Evolutionary conservation across 2,329 filamentous ascomycete genomes (phyloP).

Genomic region (Gaeumannomyces tritici): DNA sequence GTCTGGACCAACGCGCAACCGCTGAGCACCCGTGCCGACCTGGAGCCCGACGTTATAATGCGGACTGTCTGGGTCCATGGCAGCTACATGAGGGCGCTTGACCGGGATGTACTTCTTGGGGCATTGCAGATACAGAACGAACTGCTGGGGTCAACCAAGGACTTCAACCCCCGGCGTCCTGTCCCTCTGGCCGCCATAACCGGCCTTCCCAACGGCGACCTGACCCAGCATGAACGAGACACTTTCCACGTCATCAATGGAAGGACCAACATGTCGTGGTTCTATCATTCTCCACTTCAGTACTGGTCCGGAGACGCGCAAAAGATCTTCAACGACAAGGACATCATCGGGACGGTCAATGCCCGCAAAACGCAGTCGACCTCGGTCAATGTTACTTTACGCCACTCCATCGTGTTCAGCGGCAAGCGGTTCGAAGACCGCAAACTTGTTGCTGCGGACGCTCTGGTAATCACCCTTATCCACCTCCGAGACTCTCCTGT

Average conservation of each 20-base stretch:
- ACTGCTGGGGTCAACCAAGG: conserved; percentile 50
- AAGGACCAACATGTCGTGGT: conserved; percentile 56
- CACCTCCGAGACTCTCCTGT: conserved; percentile 57
- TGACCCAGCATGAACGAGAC: conserved; percentile 39
- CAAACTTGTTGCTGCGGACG: conserved; percentile 61
- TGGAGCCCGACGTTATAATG: conserved; percentile 64
- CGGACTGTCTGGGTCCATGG: conserved; percentile 76
- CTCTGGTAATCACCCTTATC: conserved; percentile 67
- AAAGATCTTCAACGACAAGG: conserved; percentile 45
- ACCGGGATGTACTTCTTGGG: conserved; percentile 52
- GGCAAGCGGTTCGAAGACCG: conserved; percentile 67
- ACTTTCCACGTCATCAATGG: conserved; percentile 50
- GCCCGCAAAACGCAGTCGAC: conserved; percentile 50
- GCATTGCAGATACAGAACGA: conserved; percentile 62
- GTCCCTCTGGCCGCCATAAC: conserved; percentile 15
- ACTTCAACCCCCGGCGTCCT: conserved; percentile 40
- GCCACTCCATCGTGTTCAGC: conserved; percentile 72
- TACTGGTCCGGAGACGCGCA: conserved; percentile 66
- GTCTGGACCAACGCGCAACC: conserved; percentile 71
- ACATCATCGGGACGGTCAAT: conserved; percentile 64
- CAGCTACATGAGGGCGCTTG: conserved; percentile 68
- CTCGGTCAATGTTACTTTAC: conserved; percentile 62
- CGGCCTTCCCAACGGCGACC: conserved; percentile 17
- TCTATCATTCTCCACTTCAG: conserved; percentile 73
- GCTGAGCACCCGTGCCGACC: conserved; percentile 30